Percentiles rank a stretch among this genome's conserved stretches.
Evolutionary conservation across 1,284 basidiomycete species (phyloP).

Genomic region (Amylostereum chailletii): DNA sequence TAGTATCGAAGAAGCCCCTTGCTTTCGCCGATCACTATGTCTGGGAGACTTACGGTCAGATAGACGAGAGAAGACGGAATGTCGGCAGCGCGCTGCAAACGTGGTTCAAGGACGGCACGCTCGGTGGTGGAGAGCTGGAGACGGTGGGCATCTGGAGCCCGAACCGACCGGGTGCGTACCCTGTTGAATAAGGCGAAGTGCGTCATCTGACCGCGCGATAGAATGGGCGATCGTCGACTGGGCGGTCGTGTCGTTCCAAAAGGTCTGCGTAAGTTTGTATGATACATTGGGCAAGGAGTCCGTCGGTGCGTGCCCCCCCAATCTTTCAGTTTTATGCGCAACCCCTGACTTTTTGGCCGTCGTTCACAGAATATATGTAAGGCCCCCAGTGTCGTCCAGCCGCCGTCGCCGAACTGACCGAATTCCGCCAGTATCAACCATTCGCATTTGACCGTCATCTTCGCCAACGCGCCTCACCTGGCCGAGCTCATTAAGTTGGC

Average conservation of each 20-base stretch:
- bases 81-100: conserved; percentile 66
- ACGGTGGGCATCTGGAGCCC: conserved; percentile 74
- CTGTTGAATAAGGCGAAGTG: neutral
- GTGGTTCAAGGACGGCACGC: conserved; percentile 53
- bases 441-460: conserved; percentile 70
- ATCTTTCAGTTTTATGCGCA: neutral
- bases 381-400: conserved; percentile 10
- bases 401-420: conserved; percentile 14
- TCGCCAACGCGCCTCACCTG: conserved; percentile 69
- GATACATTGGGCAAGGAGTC: conserved; percentile 85
- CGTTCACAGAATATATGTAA: conserved; percentile 64
- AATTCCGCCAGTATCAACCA: conserved; percentile 68
- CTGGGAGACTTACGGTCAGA: conserved; percentile 73
- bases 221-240: conserved; percentile 89
- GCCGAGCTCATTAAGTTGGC: conserved; percentile 67
- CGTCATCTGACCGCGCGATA: conserved; percentile 17
- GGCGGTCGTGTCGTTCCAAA: conserved; percentile 72
- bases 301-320: conserved; percentile 44
- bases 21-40: conserved; percentile 62
- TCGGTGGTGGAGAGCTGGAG: conserved; percentile 54
- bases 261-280: conserved; percentile 81
- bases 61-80: conserved; percentile 61
- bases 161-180: conserved; percentile 60
- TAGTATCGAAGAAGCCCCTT: conserved; percentile 54
- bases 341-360: conserved; percentile 4